Evolutionary conservation across 2,329 filamentous ascomycete genomes (phyloP).

Genomic region (Fusarium duplospermum): DNA sequence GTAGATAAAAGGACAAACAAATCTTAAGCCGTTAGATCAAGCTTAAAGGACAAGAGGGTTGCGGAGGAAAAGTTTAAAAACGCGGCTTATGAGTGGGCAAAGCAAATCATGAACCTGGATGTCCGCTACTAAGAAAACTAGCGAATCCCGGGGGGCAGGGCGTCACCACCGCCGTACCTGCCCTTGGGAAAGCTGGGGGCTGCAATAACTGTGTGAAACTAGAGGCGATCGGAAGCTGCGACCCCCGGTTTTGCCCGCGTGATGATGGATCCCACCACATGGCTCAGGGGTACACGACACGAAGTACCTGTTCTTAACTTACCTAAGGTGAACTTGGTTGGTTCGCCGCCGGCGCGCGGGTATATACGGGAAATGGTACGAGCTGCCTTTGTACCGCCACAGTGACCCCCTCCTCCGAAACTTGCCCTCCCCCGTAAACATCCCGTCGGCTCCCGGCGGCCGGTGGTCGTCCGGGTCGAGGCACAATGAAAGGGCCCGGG

Average conservation of each 20-base stretch:
- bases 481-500: conserved; percentile 3
- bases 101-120: conserved; percentile 9
- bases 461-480: conserved; percentile 17
- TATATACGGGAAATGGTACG: conserved; percentile 8
- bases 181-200: conserved; percentile 29
- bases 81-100: not conserved
- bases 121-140: not conserved
- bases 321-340: conserved; percentile 2
- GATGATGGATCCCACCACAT: conserved; percentile 13
- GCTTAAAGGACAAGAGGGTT: conserved; percentile 21
- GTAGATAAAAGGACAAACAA: not conserved
- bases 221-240: conserved; percentile 24
- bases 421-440: conserved; percentile 13
- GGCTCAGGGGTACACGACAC: conserved; percentile 2
- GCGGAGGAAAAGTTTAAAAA: conserved; percentile 31
- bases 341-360: not conserved
- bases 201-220: conserved; percentile 11
- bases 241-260: conserved; percentile 44
- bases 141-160: conserved; percentile 10
- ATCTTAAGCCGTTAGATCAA: not conserved
- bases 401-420: conserved; percentile 1
- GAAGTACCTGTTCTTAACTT: not conserved
- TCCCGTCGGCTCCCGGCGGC: conserved; percentile 29
- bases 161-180: conserved; percentile 9
- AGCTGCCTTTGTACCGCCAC: not conserved